Conservation (phyloP, 805 yeast genomes). For the Kodamaea neixiangensis region DNA sequence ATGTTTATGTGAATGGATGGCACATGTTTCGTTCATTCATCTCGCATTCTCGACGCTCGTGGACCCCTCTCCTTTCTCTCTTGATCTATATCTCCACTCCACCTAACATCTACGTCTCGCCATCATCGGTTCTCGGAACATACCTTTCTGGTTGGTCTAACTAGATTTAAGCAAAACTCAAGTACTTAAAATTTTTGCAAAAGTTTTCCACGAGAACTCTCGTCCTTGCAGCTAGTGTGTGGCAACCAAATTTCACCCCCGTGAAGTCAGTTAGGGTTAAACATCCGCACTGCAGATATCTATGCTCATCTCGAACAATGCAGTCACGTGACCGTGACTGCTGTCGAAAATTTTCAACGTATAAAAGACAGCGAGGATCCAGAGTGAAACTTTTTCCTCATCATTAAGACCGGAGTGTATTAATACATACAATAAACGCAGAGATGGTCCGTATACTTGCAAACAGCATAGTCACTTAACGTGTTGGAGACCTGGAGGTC, state of each 20-base stretch:
- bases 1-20: no score
- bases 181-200: slow-evolving; percentile 7
- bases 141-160: slow-evolving; percentile 11
- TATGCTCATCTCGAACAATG: not conserved
- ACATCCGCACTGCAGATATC: not conserved
- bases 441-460: slow-evolving; percentile 89
- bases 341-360: slow-evolving; percentile 7
- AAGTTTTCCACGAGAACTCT: slow-evolving; percentile 10
- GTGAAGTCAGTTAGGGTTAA: slow-evolving; percentile 1
- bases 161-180: slow-evolving; percentile 2
- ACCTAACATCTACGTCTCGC: slow-evolving; percentile 3
- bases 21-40: not conserved
- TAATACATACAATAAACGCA: slow-evolving; percentile 58
- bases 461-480: slow-evolving; percentile 7
- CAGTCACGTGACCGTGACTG: slow-evolving; percentile 7
- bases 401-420: slow-evolving; percentile 89
- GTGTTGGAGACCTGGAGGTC: slow-evolving; percentile 9
- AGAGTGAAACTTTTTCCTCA: not conserved
- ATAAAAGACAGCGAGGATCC: slow-evolving; percentile 2
- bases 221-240: slow-evolving; percentile 5
- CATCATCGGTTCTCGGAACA: slow-evolving; percentile 11
- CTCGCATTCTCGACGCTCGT: not conserved
- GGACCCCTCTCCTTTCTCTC: slow-evolving; percentile 11
- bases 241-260: slow-evolving; percentile 1
- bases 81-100: not conserved